Evolutionary conservation across 768 basidiomycete genomes (phyloP).

Genomic region (Lyophyllum decastes): DNA sequence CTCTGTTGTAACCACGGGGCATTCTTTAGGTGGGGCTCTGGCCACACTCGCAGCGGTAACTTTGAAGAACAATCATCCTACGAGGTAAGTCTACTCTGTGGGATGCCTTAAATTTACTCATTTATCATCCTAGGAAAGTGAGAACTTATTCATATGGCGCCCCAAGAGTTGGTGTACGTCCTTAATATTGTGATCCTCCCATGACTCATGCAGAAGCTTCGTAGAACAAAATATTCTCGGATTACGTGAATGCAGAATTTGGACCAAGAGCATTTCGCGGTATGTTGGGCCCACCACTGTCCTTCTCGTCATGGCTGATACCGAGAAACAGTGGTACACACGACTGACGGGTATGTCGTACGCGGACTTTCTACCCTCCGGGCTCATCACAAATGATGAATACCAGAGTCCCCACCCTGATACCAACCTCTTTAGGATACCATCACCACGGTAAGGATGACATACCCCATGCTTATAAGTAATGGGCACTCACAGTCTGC

Average conservation of each 20-base stretch:
- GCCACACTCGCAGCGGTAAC: conserved; percentile 49
- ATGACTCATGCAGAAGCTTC: not conserved
- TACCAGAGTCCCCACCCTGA: conserved; percentile 52
- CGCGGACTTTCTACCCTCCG: not conserved
- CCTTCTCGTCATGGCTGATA: not conserved
- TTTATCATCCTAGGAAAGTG: conserved; percentile 26
- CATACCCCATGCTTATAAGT: not conserved
- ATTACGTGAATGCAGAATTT: conserved; percentile 43
- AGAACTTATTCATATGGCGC: conserved; percentile 53
- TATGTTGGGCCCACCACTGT: conserved; percentile 15
- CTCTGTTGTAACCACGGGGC: conserved; percentile 47
- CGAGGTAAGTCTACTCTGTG: conserved; percentile 18
- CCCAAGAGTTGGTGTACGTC: conserved; percentile 46
- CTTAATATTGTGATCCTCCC: not conserved
- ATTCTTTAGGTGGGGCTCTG: conserved; percentile 56
- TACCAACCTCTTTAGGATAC: conserved; percentile 49
- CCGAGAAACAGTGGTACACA: conserved; percentile 45
- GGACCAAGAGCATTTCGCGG: conserved; percentile 45
- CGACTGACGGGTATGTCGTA: conserved; percentile 43
- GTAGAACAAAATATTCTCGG: conserved; percentile 49
- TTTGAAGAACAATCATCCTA: conserved; percentile 42
- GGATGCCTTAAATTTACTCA: not conserved
- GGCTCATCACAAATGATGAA: not conserved
- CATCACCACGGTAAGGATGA: conserved; percentile 47
- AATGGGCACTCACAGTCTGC: not conserved